phyloP scores from a whole-genome alignment of 148 eudicot species.

The Linanthus parryae region DNA sequence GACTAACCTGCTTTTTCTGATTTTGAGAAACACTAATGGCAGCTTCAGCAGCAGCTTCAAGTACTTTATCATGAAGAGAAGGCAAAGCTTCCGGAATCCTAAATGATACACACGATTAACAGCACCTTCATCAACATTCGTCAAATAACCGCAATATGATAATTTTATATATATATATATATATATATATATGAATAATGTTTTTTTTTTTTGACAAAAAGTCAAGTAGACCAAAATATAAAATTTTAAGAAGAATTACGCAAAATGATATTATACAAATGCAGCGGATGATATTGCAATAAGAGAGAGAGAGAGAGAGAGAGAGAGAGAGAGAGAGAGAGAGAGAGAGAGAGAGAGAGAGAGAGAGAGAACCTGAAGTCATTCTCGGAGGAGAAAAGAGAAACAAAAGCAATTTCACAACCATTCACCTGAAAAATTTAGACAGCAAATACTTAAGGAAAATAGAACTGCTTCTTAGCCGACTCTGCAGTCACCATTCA shows the following conservation, averaged over 20 bases:
- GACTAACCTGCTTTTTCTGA: conserved; percentile 53
- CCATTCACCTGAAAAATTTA: conserved; percentile 63
- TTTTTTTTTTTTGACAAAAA: no score
- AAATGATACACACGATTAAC: no score
- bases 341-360: conserved; percentile 14
- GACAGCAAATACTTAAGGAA: conserved; percentile 4
- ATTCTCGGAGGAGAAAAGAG: conserved; percentile 70
- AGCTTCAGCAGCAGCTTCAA: conserved; percentile 61
- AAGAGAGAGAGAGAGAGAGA: neutral
- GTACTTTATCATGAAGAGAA: conserved; percentile 69
- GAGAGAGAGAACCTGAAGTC: conserved; percentile 66
- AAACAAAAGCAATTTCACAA: conserved; percentile 72
- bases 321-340: conserved; percentile 7
- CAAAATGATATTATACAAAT: no score
- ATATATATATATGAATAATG: no score
- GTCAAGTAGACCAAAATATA: no score
- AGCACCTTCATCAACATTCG: no score
- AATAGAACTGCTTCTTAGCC: no score
- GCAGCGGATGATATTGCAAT: no score
- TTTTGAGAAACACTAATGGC: conserved; percentile 32
- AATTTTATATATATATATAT: no score
- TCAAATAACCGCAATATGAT: no score
- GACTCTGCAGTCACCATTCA: no score
- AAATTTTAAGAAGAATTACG: no score
- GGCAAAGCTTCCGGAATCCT: conserved; percentile 80